Evolutionary conservation across 805 yeast genomes (phyloP).

Genomic region (Diddensiella transvaalensis): DNA sequence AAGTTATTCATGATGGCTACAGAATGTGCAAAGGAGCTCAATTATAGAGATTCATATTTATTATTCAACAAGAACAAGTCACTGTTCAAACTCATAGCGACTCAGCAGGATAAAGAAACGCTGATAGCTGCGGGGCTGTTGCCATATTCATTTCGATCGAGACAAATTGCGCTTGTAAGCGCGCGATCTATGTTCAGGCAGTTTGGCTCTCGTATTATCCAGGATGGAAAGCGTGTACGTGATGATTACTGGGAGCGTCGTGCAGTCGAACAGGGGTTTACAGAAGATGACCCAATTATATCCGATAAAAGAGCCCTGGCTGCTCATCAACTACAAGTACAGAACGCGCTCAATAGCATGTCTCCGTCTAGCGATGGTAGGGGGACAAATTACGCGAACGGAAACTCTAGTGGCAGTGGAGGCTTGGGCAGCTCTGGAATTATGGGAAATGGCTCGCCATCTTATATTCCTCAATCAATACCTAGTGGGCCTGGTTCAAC

Average conservation of each 20-base stretch:
- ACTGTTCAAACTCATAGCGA: constrained; percentile 36
- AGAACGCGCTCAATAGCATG: not conserved
- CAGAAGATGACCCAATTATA: constrained; percentile 43
- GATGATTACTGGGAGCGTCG: constrained; percentile 58
- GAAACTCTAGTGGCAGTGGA: not conserved
- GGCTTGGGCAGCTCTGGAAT: not conserved
- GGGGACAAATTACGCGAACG: not conserved
- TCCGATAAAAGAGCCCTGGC: constrained; percentile 25
- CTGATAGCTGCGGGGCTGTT: constrained; percentile 33
- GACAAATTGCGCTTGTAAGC: constrained; percentile 38
- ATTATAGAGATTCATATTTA: constrained; percentile 49
- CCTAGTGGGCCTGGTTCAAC: not conserved
- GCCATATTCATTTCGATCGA: constrained; percentile 30
- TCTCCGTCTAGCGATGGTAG: constrained; percentile 4
- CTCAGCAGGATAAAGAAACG: constrained; percentile 38
- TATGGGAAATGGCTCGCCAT: not conserved
- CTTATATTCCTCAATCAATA: not conserved
- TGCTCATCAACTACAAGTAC: constrained; percentile 12
- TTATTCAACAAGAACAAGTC: constrained; percentile 43
- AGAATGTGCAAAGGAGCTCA: constrained; percentile 41
- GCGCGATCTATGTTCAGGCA: constrained; percentile 45
- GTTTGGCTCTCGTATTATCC: constrained; percentile 50
- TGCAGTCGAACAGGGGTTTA: constrained; percentile 42
- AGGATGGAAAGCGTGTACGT: constrained; percentile 44
- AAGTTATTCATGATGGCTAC: constrained; percentile 40